These are phyloP conservation scores for Aspergillus taichungensis DNA, from an alignment of 495 filamentous ascomycete genomes.

Conservation along the genomic window DNA sequence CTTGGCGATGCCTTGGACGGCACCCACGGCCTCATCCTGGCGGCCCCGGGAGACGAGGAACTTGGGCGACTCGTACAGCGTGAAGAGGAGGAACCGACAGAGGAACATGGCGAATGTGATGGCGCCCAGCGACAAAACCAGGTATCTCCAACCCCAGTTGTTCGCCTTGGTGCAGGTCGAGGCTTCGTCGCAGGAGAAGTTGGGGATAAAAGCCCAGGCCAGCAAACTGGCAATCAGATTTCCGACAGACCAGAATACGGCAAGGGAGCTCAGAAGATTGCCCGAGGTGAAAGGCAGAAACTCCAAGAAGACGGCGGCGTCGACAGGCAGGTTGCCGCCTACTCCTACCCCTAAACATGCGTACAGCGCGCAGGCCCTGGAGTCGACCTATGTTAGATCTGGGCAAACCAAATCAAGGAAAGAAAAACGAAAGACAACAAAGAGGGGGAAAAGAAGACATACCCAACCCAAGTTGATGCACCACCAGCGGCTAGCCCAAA, in stretches of 20 bases:
- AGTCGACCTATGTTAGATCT: no score
- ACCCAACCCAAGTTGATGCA: no score
- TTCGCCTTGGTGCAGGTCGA: background rate
- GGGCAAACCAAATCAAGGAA: no score
- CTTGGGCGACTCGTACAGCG: slow-evolving; percentile 34
- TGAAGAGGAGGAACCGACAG: slow-evolving; percentile 43
- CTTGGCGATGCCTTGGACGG: slow-evolving; percentile 16
- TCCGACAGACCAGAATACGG: slow-evolving; percentile 46
- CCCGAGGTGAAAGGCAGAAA: slow-evolving; percentile 21
- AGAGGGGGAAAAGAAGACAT: no score
- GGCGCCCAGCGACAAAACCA: slow-evolving; percentile 19
- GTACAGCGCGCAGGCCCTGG: slow-evolving; percentile 12
- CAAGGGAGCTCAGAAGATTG: slow-evolving; percentile 39
- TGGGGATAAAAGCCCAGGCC: slow-evolving; percentile 45
- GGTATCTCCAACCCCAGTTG: slow-evolving; percentile 22
- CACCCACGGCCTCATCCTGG: slow-evolving; percentile 15
- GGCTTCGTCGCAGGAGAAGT: slow-evolving; percentile 28
- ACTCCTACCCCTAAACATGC: slow-evolving; percentile 16
- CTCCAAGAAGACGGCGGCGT: slow-evolving; percentile 14
- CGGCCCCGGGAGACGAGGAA: slow-evolving; percentile 13
- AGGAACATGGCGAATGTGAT: slow-evolving; percentile 20
- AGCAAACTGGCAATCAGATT: slow-evolving; percentile 38
- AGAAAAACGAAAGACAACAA: no score
- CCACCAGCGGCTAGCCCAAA: background rate
- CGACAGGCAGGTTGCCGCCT: slow-evolving; percentile 16